Conservation (phyloP, 2,329 filamentous ascomycete genomes). For the Neofusicoccum sp. region DNA sequence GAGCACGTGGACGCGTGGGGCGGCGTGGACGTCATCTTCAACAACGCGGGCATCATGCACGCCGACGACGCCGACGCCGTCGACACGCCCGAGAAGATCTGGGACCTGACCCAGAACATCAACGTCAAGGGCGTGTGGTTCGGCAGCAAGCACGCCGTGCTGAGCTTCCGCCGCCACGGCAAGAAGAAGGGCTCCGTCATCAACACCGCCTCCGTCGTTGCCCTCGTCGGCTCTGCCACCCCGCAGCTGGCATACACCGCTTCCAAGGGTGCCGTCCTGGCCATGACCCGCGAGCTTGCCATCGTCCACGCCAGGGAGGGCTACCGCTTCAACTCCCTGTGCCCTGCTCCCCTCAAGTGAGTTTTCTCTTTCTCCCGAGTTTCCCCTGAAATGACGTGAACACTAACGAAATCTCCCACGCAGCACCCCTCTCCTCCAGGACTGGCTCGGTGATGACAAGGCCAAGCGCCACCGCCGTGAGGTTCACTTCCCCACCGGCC, state of each 20-base stretch:
- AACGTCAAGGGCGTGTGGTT: constrained; percentile 99
- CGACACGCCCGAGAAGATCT: constrained; percentile 83
- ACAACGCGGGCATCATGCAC: constrained; percentile 98
- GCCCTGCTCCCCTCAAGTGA: constrained; percentile 83
- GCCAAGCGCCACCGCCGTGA: constrained; percentile 79
- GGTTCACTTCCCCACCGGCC: constrained; percentile 82
- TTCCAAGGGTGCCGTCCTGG: constrained; percentile 88
- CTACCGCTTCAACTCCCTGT: constrained; percentile 86
- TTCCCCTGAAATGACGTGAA: neutral
- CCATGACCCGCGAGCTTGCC: constrained; percentile 84
- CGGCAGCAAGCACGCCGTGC: constrained; percentile 86
- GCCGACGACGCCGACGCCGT: constrained; percentile 64
- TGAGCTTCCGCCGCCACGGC: constrained; percentile 73
- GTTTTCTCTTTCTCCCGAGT: constrained; percentile 19
- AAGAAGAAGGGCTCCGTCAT: constrained; percentile 82
- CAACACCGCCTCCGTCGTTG: constrained; percentile 89
- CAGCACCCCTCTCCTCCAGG: constrained; percentile 81
- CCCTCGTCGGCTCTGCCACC: constrained; percentile 80
- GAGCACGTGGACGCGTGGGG: constrained; percentile 78
- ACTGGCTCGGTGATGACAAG: constrained; percentile 87
- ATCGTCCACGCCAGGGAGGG: constrained; percentile 90
- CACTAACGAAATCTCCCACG: neutral
- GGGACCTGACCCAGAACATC: constrained; percentile 90
- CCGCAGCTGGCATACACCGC: constrained; percentile 92
- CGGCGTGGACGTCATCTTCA: constrained; percentile 89